Percentiles rank a stretch among this genome's conserved stretches.
Conservation (phyloP, 169 alveolate species). For the Blepharisma undulans region DNA sequence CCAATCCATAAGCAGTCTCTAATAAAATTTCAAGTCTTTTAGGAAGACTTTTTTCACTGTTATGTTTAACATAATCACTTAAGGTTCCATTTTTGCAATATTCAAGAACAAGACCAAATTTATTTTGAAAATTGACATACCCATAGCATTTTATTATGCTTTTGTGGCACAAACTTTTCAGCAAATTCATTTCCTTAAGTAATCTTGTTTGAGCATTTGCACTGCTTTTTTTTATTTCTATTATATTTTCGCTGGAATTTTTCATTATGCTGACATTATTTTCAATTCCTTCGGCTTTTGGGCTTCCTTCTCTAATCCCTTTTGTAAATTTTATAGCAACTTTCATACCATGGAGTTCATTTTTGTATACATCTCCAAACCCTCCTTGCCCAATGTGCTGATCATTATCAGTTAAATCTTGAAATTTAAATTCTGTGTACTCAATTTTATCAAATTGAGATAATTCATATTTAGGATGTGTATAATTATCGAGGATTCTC, state of each 20-base stretch:
- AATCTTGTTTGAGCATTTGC: neutral
- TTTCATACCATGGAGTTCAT: neutral
- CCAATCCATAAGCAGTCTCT: conserved; percentile 53
- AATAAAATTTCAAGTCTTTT: conserved; percentile 49
- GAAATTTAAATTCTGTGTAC: no score
- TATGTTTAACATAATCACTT: conserved; percentile 49
- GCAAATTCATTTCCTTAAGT: conserved; percentile 45
- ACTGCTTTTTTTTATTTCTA: no score
- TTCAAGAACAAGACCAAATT: conserved; percentile 48
- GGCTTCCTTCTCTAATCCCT: neutral
- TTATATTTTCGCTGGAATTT: no score
- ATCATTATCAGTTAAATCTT: neutral
- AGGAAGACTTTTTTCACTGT: no score
- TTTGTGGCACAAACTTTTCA: conserved; percentile 45
- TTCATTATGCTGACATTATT: no score
- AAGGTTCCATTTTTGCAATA: conserved; percentile 52
- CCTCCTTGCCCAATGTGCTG: conserved; percentile 17
- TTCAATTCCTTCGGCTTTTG: no score
- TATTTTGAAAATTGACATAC: conserved; percentile 26
- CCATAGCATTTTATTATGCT: conserved; percentile 44
- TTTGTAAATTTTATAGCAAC: conserved; percentile 27
- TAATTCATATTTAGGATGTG: neutral
- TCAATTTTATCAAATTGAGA: neutral
- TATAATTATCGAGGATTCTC: neutral
- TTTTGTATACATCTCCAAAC: conserved; percentile 1